phyloP scores from a whole-genome alignment of 2,329 filamentous ascomycete species.

The Sporothrix phasma region DNA sequence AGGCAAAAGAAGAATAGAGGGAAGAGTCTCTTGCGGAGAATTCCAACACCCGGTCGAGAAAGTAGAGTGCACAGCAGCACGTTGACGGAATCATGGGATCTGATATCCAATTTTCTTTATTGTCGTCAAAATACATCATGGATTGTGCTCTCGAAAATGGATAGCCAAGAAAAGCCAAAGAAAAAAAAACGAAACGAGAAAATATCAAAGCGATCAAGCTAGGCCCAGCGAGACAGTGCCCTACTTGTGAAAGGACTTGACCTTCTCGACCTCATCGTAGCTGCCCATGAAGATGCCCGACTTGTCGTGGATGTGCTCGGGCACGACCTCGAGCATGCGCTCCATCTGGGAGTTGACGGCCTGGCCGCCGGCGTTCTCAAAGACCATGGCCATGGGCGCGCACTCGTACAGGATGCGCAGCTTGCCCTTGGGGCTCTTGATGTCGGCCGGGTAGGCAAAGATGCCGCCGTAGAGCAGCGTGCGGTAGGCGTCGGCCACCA shows the following conservation, averaged over 20 bases:
- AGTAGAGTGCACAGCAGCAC: background rate
- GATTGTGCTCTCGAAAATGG: background rate
- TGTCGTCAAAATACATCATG: background rate
- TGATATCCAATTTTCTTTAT: background rate
- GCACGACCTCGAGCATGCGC: slow-evolving; percentile 79
- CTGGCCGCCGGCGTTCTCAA: slow-evolving; percentile 93
- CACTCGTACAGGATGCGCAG: slow-evolving; percentile 96
- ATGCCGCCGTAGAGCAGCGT: slow-evolving; percentile 92
- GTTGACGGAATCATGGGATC: background rate
- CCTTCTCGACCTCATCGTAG: slow-evolving; percentile 90
- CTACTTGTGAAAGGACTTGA: slow-evolving; percentile 68
- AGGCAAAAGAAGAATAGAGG: background rate
- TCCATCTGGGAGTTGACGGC: slow-evolving; percentile 86
- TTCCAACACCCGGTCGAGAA: background rate
- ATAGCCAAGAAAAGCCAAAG: background rate
- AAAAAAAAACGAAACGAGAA: background rate
- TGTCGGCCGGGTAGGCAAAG: slow-evolving; percentile 95
- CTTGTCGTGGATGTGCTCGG: slow-evolving; percentile 87
- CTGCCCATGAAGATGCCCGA: slow-evolving; percentile 96
- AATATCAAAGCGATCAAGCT: background rate
- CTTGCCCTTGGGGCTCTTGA: slow-evolving; percentile 98
- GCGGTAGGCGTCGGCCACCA: slow-evolving; percentile 97
- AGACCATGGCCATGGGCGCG: slow-evolving; percentile 96
- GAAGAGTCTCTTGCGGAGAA: background rate
- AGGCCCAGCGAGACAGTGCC: background rate